Evolutionary conservation across 345 rosid genomes (phyloP).

Genomic region (Lenwebbia sp.): DNA sequence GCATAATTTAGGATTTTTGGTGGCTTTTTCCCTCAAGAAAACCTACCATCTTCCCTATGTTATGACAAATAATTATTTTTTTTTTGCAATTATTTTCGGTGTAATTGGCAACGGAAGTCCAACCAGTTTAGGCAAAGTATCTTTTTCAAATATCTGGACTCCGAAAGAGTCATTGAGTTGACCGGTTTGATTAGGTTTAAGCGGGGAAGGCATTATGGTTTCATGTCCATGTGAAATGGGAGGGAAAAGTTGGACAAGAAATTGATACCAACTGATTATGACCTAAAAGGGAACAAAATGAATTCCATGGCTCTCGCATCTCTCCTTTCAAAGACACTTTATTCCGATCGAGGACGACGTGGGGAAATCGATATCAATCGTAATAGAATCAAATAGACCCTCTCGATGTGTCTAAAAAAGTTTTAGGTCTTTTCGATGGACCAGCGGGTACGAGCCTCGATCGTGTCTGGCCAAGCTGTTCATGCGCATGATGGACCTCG

Average conservation of each 20-base stretch:
- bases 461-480: neutral
- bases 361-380: neutral
- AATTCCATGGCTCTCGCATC: neutral
- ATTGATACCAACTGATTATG: neutral
- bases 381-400: neutral
- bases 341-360: neutral
- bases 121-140: neutral
- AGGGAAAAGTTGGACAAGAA: neutral
- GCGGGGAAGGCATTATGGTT: neutral
- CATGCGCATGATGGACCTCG: neutral
- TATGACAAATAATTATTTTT: neutral
- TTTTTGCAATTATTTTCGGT: neutral
- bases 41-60: neutral
- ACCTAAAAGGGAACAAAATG: neutral
- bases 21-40: too few relatives aligned
- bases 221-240: neutral
- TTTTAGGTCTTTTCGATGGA: neutral
- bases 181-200: neutral
- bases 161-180: neutral
- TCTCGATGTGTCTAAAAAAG: neutral
- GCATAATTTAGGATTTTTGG: too few relatives aligned
- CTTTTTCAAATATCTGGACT: neutral
- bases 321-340: neutral
- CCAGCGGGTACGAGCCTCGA: neutral
- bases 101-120: neutral